Conservation (phyloP, 768 basidiomycete species). For the Flagelloscypha sp. region DNA sequence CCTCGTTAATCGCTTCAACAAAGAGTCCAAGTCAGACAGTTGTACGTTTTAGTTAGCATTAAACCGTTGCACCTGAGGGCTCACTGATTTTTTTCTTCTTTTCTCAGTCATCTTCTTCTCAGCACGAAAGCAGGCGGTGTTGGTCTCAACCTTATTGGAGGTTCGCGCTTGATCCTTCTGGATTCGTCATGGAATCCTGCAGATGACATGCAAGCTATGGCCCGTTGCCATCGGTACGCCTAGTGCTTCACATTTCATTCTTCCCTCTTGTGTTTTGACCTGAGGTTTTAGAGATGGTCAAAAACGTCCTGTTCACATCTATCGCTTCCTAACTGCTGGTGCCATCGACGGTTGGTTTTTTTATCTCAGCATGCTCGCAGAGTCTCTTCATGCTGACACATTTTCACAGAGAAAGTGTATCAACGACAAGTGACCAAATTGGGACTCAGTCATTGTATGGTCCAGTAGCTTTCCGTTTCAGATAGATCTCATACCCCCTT, state of each 20-base stretch:
- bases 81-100: conserved; percentile 1
- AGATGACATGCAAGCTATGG: conserved; percentile 95
- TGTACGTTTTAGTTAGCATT: conserved; percentile 42
- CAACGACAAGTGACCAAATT: conserved; percentile 93
- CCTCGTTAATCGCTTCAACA: conserved; percentile 85
- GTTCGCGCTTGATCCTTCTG: conserved; percentile 76
- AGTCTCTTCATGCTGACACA: conserved; percentile 5
- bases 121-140: conserved; percentile 95
- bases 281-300: conserved; percentile 72
- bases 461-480: conserved; percentile 8
- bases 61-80: not conserved
- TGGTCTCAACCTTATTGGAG: conserved; percentile 89
- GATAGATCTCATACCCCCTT: not conserved
- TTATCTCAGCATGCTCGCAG: too few species aligned
- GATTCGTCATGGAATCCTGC: conserved; percentile 96
- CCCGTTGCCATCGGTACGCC: conserved; percentile 80
- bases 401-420: conserved; percentile 70
- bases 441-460: conserved; percentile 78
- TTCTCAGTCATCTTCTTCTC: conserved; percentile 70
- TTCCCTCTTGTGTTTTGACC: conserved; percentile 7
- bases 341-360: conserved; percentile 71
- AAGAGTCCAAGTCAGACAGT: conserved; percentile 55
- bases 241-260: not conserved
- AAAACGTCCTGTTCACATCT: conserved; percentile 84
- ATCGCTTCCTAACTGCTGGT: conserved; percentile 77